phyloP scores from a whole-genome alignment of 2,329 filamentous ascomycete genomes.

The Penicillium sp. region DNA sequence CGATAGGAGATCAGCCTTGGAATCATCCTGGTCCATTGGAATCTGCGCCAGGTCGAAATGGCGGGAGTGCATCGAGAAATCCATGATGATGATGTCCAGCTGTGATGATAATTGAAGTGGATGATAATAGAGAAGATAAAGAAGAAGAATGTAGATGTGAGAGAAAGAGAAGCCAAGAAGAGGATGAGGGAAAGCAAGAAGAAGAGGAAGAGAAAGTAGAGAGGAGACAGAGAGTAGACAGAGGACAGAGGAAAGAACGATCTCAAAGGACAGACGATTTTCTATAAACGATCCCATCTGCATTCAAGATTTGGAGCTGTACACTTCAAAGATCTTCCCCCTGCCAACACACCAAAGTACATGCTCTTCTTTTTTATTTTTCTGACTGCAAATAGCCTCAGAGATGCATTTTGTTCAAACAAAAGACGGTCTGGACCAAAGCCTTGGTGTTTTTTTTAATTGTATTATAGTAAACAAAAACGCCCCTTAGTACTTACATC shows the following conservation, averaged over 20 bases:
- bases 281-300: conserved; percentile 2
- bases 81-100: conserved; percentile 17
- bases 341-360: conserved; percentile 28
- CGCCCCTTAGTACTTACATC: not conserved
- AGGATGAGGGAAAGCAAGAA: not conserved
- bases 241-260: not conserved
- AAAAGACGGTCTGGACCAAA: conserved; percentile 12
- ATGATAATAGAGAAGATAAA: conserved; percentile 17
- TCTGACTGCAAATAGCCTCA: conserved; percentile 25
- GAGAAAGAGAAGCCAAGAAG: not conserved
- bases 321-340: conserved; percentile 8
- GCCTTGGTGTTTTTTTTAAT: not conserved
- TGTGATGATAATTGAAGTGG: not conserved
- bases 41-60: conserved; percentile 22
- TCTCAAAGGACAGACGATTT: conserved; percentile 5
- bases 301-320: conserved; percentile 25
- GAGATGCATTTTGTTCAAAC: conserved; percentile 22
- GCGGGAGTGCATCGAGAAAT: conserved; percentile 21
- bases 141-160: conserved; percentile 11
- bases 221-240: not conserved
- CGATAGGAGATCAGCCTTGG: conserved; percentile 16
- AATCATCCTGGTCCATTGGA: conserved; percentile 25
- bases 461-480: not conserved
- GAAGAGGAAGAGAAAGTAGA: not conserved
- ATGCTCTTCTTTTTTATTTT: conserved; percentile 13